phyloP scores from a whole-genome alignment of 1,139 yeast species.

The Hemisphaericaspora xylofermentans region DNA sequence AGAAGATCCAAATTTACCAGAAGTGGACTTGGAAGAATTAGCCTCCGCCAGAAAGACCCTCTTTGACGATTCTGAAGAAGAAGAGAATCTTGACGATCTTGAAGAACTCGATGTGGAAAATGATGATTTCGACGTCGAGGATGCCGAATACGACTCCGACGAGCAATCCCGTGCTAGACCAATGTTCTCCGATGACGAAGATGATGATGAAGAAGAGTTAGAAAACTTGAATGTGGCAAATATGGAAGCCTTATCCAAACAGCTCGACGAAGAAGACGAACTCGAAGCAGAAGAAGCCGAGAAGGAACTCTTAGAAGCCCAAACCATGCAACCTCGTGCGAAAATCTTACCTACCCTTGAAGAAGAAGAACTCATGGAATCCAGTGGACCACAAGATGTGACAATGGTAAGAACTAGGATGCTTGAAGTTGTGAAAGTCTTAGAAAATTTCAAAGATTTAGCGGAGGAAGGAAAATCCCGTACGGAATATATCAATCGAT shows the following conservation, averaged over 20 bases:
- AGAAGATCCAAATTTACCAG: slow-evolving; percentile 45
- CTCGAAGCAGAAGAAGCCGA: slow-evolving; percentile 78
- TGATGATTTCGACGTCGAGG: slow-evolving; percentile 59
- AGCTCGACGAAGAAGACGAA: slow-evolving; percentile 70
- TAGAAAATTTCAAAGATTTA: slow-evolving; percentile 82
- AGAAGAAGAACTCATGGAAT: slow-evolving; percentile 56
- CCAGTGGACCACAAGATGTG: slow-evolving; percentile 66
- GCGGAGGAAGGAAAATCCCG: slow-evolving; percentile 88
- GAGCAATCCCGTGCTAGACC: slow-evolving; percentile 62
- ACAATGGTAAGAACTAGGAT: slow-evolving; percentile 87
- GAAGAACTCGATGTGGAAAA: slow-evolving; percentile 31
- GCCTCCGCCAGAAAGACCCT: slow-evolving; percentile 68
- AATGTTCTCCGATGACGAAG: slow-evolving; percentile 81
- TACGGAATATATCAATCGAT: slow-evolving; percentile 73
- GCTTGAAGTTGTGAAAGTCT: slow-evolving; percentile 92
- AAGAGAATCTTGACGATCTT: slow-evolving; percentile 35
- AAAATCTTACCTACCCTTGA: slow-evolving; percentile 57
- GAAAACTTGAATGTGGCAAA: slow-evolving; percentile 82
- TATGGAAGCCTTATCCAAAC: slow-evolving; percentile 75
- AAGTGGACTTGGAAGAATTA: slow-evolving; percentile 64
- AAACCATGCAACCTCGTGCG: slow-evolving; percentile 68
- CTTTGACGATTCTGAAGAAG: slow-evolving; percentile 68
- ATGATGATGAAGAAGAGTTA: slow-evolving; percentile 72
- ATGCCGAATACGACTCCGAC: slow-evolving; percentile 55
- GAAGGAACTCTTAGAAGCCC: slow-evolving; percentile 63